Evolutionary conservation across 345 rosid species (phyloP).

Genomic region (Salix viminalis): DNA sequence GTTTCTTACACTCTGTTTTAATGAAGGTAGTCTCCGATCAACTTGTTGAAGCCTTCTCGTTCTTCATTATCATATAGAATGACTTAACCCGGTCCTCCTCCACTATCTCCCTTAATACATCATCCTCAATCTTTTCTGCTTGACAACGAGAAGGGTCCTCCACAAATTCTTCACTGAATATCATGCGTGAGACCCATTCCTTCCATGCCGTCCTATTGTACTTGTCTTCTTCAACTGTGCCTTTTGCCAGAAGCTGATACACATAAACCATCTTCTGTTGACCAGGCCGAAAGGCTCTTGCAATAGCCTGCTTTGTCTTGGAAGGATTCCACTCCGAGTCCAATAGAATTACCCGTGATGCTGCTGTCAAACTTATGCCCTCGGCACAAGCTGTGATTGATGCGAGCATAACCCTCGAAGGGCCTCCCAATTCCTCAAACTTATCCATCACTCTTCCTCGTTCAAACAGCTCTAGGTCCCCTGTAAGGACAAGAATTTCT

Average conservation of each 20-base stretch:
- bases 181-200: conserved; percentile 95
- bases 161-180: conserved; percentile 86
- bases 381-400: conserved; percentile 96
- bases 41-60: conserved; percentile 85
- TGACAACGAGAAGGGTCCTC: conserved; percentile 90
- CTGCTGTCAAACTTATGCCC: conserved; percentile 94
- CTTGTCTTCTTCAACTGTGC: conserved; percentile 85
- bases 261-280: conserved; percentile 87
- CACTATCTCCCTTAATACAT: conserved; percentile 76
- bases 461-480: conserved; percentile 84
- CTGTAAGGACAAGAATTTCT: conserved; percentile 70
- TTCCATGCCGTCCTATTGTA: conserved; percentile 92
- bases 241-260: conserved; percentile 78
- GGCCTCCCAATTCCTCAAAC: conserved; percentile 68
- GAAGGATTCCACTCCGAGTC: conserved; percentile 96
- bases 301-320: conserved; percentile 91
- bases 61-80: conserved; percentile 94
- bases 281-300: conserved; percentile 87
- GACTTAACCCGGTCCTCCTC: conserved; percentile 80
- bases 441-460: conserved; percentile 76
- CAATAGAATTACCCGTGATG: conserved; percentile 75
- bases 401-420: conserved; percentile 63
- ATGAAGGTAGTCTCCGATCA: conserved; percentile 24
- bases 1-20: conserved; percentile 1
- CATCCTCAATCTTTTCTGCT: conserved; percentile 88